Conservation (phyloP, 2,329 filamentous ascomycete genomes). For the Fusarium agapanthi region DNA sequence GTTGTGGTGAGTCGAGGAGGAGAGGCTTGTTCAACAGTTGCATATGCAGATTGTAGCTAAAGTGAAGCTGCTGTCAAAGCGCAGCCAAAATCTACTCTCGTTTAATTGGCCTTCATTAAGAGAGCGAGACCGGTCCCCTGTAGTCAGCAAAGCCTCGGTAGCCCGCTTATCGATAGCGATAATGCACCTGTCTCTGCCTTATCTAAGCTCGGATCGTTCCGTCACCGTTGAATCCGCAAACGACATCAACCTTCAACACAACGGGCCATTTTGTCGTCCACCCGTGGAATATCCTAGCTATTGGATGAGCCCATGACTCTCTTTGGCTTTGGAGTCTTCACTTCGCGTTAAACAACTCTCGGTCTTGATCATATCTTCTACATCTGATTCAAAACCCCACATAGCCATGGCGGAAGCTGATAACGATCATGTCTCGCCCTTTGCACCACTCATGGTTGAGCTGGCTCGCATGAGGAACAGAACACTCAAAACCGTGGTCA, state of each 20-base stretch:
- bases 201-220: constrained; percentile 24
- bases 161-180: constrained; percentile 38
- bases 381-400: not conserved
- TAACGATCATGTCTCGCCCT: constrained; percentile 53
- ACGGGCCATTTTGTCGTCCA: constrained; percentile 9
- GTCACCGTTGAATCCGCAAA: constrained; percentile 28
- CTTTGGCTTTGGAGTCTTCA: not conserved
- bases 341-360: not conserved
- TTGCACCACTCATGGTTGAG: constrained; percentile 73
- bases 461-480: constrained; percentile 75
- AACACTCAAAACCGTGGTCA: constrained; percentile 74
- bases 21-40: not conserved
- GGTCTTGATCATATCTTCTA: not conserved
- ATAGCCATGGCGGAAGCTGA: constrained; percentile 48
- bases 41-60: not conserved
- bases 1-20: not conserved
- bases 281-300: not conserved
- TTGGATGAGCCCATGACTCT: not conserved
- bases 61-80: not conserved
- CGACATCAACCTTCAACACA: constrained; percentile 27
- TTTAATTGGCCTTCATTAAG: not conserved
- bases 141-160: constrained; percentile 28
- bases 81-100: not conserved
- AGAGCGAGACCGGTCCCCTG: constrained; percentile 18
- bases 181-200: constrained; percentile 4